phyloP scores from a whole-genome alignment of 2,329 filamentous ascomycete species.

The Hypoxylon sp. region DNA sequence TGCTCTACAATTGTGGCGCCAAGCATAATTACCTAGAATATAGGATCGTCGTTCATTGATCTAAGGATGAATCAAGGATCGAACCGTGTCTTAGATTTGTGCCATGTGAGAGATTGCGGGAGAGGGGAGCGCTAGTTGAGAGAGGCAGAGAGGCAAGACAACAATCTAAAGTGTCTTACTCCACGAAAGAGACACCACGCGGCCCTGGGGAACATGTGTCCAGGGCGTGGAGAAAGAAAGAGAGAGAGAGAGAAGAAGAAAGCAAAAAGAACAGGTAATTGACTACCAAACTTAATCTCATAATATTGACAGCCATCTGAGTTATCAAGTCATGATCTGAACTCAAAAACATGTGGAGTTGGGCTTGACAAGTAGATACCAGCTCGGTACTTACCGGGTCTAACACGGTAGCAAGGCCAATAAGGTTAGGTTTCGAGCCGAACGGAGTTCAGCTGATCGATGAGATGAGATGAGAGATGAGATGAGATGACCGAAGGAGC shows the following conservation, averaged over 20 bases:
- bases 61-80: slow-evolving; percentile 39
- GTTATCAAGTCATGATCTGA: slow-evolving; percentile 13
- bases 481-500: no score
- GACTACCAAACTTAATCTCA: slow-evolving; percentile 24
- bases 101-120: slow-evolving; percentile 24
- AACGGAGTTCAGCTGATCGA: slow-evolving; percentile 14
- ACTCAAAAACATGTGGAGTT: slow-evolving; percentile 9
- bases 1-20: no score
- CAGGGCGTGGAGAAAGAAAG: neutral
- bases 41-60: slow-evolving; percentile 20
- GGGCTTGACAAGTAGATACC: no score
- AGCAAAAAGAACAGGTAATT: neutral
- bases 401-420: no score
- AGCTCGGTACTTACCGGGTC: no score
- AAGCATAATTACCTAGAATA: no score
- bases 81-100: slow-evolving; percentile 40
- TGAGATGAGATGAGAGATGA: no score
- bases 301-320: slow-evolving; percentile 3
- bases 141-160: no score
- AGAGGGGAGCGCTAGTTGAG: slow-evolving; percentile 9
- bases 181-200: slow-evolving; percentile 16
- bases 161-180: slow-evolving; percentile 9
- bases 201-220: neutral
- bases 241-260: neutral
- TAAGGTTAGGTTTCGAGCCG: slow-evolving; percentile 25